Evolutionary conservation across 768 basidiomycete genomes (phyloP).

Genomic region (Suillus variegatus): DNA sequence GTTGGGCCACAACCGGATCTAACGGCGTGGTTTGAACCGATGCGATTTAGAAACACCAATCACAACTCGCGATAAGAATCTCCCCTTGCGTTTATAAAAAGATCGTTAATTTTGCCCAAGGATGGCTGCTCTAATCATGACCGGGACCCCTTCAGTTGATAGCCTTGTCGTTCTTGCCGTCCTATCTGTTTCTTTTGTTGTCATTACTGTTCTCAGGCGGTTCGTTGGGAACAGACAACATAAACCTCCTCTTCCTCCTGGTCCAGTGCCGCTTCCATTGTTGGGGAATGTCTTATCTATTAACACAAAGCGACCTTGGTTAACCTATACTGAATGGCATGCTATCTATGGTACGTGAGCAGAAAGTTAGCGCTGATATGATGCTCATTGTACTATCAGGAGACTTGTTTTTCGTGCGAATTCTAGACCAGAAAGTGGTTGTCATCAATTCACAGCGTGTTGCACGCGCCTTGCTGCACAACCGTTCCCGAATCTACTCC

Average conservation of each 20-base stretch:
- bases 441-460: constrained; percentile 3
- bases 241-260: constrained; percentile 3
- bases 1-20: too few relatives aligned
- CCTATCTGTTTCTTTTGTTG: background rate
- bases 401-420: constrained; percentile 2
- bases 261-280: constrained; percentile 4
- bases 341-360: constrained; percentile 15
- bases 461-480: constrained; percentile 4
- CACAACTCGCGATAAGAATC: too few relatives aligned
- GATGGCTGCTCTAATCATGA: background rate
- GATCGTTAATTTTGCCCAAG: too few relatives aligned
- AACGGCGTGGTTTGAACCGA: too few relatives aligned
- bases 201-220: background rate
- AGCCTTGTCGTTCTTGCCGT: background rate
- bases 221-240: background rate
- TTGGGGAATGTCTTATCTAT: constrained; percentile 1
- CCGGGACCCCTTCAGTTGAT: background rate
- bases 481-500: constrained; percentile 11
- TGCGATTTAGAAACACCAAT: too few relatives aligned
- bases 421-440: constrained; percentile 3
- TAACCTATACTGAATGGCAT: constrained; percentile 1
- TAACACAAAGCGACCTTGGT: background rate
- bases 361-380: too few relatives aligned
- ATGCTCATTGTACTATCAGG: background rate
- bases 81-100: too few relatives aligned